A percentile compares a stretch with the other conserved stretches of the same genome.
Conservation (phyloP, 805 yeast genomes). For the Candida nitratophila region DNA sequence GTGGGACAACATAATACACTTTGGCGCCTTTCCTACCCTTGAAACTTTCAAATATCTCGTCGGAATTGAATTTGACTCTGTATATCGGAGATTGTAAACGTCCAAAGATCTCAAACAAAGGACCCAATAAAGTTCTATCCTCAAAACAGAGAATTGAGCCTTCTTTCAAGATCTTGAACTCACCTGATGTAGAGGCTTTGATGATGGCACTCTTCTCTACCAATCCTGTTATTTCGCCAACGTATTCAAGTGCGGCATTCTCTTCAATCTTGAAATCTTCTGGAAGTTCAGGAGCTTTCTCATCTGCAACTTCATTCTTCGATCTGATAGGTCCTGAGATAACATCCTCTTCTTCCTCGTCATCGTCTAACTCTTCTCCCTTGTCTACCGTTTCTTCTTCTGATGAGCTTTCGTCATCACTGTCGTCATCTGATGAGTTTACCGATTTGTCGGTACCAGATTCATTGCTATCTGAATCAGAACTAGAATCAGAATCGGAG, state of each 20-base stretch:
- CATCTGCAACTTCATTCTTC: constrained; percentile 69
- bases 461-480: constrained; percentile 21
- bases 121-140: constrained; percentile 65
- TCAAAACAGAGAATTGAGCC: constrained; percentile 73
- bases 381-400: constrained; percentile 15
- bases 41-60: constrained; percentile 41
- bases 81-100: constrained; percentile 76
- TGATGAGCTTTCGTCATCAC: constrained; percentile 14
- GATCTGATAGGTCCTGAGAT: constrained; percentile 65
- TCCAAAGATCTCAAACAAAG: constrained; percentile 85
- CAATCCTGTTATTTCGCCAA: constrained; percentile 63
- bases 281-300: constrained; percentile 61
- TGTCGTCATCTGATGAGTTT: constrained; percentile 18
- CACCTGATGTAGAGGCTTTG: constrained; percentile 72
- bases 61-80: constrained; percentile 57
- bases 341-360: constrained; percentile 32
- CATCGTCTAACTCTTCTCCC: constrained; percentile 13
- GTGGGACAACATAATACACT: constrained; percentile 74
- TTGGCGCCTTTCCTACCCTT: constrained; percentile 43
- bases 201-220: constrained; percentile 71
- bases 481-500: constrained; percentile 9
- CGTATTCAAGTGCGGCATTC: constrained; percentile 58
- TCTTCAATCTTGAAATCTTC: constrained; percentile 51
- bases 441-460: constrained; percentile 14
- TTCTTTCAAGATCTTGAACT: constrained; percentile 74